Base-by-base conservation (phyloP, 768 basidiomycete species). In the Astraeus odoratus region DNA sequence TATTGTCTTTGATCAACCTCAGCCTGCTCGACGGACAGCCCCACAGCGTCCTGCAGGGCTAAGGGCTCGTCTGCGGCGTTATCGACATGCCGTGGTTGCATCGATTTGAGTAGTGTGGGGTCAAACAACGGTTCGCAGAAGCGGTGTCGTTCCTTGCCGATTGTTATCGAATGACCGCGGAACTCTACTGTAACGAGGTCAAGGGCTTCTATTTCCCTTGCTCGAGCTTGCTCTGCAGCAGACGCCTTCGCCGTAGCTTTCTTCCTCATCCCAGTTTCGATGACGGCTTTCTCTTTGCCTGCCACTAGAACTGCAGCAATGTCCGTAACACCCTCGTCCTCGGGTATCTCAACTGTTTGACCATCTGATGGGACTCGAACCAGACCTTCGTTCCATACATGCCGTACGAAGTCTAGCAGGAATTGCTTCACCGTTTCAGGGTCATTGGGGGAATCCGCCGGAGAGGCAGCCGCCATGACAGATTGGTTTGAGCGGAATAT, bases 111-210 rank as follows among this genome's bases (percentile, higher is more conserved):
- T 33, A 89, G 55, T 3, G 62, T 68, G 2, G 84, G 83, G 57
- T 91, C 83, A 51, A 91, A 93, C 22, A 96, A 70, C 5, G 91
- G 89, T 61, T 95, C 93, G 60, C 88, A 91, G 66, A 93, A 87
- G 31, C 87, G 74, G 69, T 96, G 91, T 27, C 92, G 75, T 57
- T 91, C 89, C 60, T 86, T 88, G 15, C 92, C 92, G 27, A 95
- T 54, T 7, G 84, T 86, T 47, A 94, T 58, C 31, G 78, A 74
- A 57, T 76, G 73, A 8, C 72, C 80, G n/a, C 78, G 73, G 65
- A 88, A 91, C 56, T 84, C 72, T 20, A 89, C 63, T 8, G 81
- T 79, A 27, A 87, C 67, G n/a, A 93, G 79, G 60, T 94, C 88
- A 47, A 90, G 67, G 0, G 89, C 85, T 57, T 86, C 83, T 26